Evolutionary conservation across 139 green algal genomes (phyloP).

Genomic region (Picochlorum sp.): DNA sequence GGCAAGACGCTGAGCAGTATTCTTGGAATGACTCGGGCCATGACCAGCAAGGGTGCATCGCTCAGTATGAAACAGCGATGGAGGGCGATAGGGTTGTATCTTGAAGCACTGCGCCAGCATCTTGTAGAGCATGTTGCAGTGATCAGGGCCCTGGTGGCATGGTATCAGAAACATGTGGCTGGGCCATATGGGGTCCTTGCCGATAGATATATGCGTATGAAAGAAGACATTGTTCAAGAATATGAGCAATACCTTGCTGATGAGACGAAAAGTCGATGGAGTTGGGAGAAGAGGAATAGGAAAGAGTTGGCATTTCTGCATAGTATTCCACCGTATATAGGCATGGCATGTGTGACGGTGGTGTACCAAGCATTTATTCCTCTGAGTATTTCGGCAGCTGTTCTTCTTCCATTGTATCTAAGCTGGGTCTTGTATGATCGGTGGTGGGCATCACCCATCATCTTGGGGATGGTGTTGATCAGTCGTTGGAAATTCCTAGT

Average conservation of each 20-base stretch:
- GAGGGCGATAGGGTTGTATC: neutral
- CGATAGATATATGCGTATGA: neutral
- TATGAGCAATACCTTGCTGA: conserved; percentile 33
- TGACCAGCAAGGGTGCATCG: neutral
- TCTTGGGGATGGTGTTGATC: conserved; percentile 24
- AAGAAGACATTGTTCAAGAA: neutral
- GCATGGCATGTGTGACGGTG: conserved; percentile 13
- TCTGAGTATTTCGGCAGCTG: conserved; percentile 7
- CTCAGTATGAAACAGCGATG: neutral
- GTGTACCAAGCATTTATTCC: conserved; percentile 27
- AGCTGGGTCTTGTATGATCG: conserved; percentile 27
- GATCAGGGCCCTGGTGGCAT: too few relatives aligned
- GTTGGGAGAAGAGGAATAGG: conserved; percentile 19
- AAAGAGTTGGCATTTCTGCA: conserved; percentile 26
- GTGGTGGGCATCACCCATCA: conserved; percentile 19
- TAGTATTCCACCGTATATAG: conserved; percentile 11
- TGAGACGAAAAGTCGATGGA: conserved; percentile 36
- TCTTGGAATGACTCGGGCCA: neutral
- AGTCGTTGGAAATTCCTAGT: conserved; percentile 28
- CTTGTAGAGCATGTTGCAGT: too few relatives aligned
- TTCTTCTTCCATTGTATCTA: conserved; percentile 22
- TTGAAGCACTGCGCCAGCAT: neutral
- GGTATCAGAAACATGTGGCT: neutral
- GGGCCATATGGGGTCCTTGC: neutral
- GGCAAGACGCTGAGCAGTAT: too few relatives aligned